A percentile compares a stretch with the other conserved stretches of the same genome.
These are phyloP conservation scores for Aspergillus funiculosus DNA, from an alignment of 495 filamentous ascomycete genomes.

Conservation along the genomic window DNA sequence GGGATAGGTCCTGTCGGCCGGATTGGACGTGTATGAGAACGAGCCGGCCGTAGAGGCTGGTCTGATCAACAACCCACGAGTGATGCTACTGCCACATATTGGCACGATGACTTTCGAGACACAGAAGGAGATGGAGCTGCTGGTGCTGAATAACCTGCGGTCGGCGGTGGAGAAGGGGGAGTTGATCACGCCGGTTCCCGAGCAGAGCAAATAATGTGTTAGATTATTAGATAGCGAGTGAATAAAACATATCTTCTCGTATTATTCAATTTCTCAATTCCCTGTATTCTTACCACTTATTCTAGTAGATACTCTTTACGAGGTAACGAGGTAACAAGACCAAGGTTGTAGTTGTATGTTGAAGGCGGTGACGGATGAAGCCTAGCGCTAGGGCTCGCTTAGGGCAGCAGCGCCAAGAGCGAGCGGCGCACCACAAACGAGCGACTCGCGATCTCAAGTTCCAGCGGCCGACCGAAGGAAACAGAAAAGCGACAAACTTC, in stretches of 20 bases:
- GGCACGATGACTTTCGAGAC: constrained; percentile 63
- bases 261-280: not conserved
- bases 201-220: constrained; percentile 56
- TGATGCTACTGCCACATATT: constrained; percentile 76
- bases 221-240: not conserved
- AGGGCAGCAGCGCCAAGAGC: constrained; percentile 41
- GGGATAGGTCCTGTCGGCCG: constrained; percentile 47
- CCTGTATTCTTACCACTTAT: no score
- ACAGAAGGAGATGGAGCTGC: constrained; percentile 72
- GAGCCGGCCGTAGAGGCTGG: constrained; percentile 69
- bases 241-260: not conserved
- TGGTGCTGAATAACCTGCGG: constrained; percentile 63
- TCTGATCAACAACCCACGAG: constrained; percentile 60
- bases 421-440: constrained; percentile 42
- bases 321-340: no score
- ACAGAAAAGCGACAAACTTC: constrained; percentile 45
- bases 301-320: not conserved
- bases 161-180: constrained; percentile 57
- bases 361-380: constrained; percentile 11
- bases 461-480: constrained; percentile 39
- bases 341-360: no score
- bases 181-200: constrained; percentile 64
- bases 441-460: constrained; percentile 28
- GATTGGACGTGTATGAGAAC: constrained; percentile 79
- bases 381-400: constrained; percentile 47